Percentiles rank a stretch among this genome's conserved stretches.
phyloP scores from a whole-genome alignment of 768 basidiomycete genomes.

The Macrolepiota fuliginosa region DNA sequence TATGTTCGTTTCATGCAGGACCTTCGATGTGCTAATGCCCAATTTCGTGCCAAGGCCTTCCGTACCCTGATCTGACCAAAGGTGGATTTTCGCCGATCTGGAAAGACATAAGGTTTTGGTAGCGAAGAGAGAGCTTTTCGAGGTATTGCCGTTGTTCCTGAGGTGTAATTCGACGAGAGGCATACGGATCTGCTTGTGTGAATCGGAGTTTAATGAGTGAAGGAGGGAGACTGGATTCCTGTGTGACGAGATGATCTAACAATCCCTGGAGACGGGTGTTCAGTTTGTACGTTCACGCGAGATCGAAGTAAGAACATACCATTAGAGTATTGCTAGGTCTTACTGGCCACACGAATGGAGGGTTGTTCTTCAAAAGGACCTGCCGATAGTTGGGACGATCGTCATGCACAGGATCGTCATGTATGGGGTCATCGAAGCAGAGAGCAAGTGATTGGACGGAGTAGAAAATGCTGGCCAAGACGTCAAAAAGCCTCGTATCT shows the following conservation, averaged over 20 bases:
- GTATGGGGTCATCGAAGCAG: constrained; percentile 6
- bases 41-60: constrained; percentile 4
- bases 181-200: constrained; percentile 10
- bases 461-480: not conserved
- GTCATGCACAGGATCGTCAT: not conserved
- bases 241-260: constrained; percentile 7
- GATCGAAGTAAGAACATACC: not conserved
- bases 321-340: not conserved
- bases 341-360: constrained; percentile 3
- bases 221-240: not conserved
- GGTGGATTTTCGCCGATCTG: constrained; percentile 7
- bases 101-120: constrained; percentile 4
- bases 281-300: not conserved
- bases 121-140: not conserved
- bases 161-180: constrained; percentile 2
- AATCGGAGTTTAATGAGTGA: not conserved
- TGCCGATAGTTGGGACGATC: not conserved
- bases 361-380: not conserved
- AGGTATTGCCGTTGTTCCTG: constrained; percentile 4
- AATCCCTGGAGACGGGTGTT: not conserved
- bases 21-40: not conserved
- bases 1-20: not conserved
- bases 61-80: not conserved
- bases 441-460: constrained; percentile 2
- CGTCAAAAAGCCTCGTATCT: constrained; percentile 2